phyloP scores from a whole-genome alignment of 169 alveolate species.

The Perkinsus chesapeaki region DNA sequence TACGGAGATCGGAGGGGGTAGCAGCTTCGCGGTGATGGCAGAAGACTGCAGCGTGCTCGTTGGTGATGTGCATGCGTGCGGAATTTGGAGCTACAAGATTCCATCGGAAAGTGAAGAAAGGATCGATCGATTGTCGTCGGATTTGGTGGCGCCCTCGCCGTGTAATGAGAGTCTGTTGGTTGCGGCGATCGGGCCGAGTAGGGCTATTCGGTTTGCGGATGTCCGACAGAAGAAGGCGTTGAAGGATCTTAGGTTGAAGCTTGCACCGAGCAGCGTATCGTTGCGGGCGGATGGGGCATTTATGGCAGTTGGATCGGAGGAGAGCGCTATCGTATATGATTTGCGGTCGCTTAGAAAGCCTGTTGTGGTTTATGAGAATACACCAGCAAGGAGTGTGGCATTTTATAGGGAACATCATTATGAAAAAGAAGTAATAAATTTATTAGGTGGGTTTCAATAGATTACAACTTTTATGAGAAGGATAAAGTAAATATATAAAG shows the following conservation, averaged over 20 bases:
- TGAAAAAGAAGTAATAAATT: not conserved
- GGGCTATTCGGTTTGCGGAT: not conserved
- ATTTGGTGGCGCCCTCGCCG: not conserved
- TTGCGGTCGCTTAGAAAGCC: not conserved
- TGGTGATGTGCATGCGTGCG: constrained; percentile 2
- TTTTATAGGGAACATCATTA: not conserved
- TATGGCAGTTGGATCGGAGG: not conserved
- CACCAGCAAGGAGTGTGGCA: not conserved
- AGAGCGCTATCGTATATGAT: not conserved
- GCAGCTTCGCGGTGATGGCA: not conserved
- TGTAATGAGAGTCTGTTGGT: not conserved
- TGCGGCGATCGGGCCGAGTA: not conserved
- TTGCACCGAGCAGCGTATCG: not conserved
- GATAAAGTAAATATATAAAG: too few relatives aligned
- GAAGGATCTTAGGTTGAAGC: not conserved
- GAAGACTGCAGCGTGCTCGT: not conserved
- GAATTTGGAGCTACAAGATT: not conserved
- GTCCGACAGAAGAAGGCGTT: not conserved
- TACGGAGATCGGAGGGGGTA: not conserved
- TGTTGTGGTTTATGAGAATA: not conserved
- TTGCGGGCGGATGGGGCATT: not conserved
- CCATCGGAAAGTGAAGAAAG: not conserved
- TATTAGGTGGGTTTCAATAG: too few relatives aligned
- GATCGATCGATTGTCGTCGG: not conserved
- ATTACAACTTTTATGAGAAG: too few relatives aligned